Evolutionary conservation across 768 basidiomycete species (phyloP).

Genomic region (Punctularia strigosozonata): DNA sequence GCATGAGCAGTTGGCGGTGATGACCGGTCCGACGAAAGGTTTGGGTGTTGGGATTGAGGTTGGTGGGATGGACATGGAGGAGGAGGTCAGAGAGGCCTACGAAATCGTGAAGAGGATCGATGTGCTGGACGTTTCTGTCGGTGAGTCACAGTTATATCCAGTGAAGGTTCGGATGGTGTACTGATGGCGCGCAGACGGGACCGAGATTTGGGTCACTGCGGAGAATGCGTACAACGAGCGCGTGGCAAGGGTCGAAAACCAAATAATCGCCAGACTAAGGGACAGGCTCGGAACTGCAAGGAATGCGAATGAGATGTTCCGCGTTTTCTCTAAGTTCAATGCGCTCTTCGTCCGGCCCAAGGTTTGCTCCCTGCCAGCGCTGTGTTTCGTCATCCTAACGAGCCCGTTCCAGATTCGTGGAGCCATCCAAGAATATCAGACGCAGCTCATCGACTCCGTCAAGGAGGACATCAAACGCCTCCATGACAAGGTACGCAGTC

Average conservation of each 20-base stretch:
- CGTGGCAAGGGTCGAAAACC: conserved; percentile 94
- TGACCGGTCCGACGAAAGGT: conserved; percentile 92
- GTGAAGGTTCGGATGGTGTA: not conserved
- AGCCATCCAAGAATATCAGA: conserved; percentile 98
- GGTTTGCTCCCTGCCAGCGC: conserved; percentile 28
- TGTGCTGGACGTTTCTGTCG: conserved; percentile 86
- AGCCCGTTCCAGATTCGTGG: conserved; percentile 69
- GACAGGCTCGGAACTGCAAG: conserved; percentile 90
- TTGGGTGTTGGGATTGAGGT: conserved; percentile 64
- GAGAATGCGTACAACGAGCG: conserved; percentile 98
- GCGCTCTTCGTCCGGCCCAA: conserved; percentile 93
- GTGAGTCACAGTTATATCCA: conserved; percentile 34
- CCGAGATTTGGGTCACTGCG: conserved; percentile 94
- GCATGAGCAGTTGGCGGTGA: conserved; percentile 93
- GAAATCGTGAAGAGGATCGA: conserved; percentile 97
- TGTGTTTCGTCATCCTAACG: not conserved
- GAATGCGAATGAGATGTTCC: conserved; percentile 99
- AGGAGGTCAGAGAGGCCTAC: conserved; percentile 92
- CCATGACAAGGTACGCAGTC: conserved; percentile 65
- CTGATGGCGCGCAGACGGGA: conserved; percentile 55
- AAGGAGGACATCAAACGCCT: conserved; percentile 95
- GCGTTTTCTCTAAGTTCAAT: conserved; percentile 98
- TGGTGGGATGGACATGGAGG: conserved; percentile 95
- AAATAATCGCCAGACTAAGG: conserved; percentile 88
- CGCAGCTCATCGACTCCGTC: conserved; percentile 95